Evolutionary conservation across 108 stramenopile species (phyloP).

Genomic region (Asterionellopsis glacialis): DNA sequence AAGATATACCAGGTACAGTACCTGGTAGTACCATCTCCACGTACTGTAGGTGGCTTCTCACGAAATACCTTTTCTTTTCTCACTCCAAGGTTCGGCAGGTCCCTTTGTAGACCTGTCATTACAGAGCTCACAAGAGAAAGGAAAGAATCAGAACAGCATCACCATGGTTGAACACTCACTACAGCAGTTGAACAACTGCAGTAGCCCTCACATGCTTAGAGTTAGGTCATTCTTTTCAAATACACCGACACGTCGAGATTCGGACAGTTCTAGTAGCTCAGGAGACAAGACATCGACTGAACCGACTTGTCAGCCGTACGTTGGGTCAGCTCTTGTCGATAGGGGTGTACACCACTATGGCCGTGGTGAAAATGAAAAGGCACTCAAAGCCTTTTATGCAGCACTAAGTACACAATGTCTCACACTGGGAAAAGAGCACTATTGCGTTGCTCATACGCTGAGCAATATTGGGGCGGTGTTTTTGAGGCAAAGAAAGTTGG

Average conservation of each 20-base stretch:
- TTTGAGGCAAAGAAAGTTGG: slow-evolving; percentile 14
- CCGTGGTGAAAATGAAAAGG: slow-evolving; percentile 8
- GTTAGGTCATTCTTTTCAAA: neutral
- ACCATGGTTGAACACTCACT: neutral
- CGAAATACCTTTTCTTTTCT: no score
- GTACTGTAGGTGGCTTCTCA: no score
- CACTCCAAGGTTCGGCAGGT: no score
- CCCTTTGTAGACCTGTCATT: no score
- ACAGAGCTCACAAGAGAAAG: no score
- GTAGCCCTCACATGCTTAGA: neutral
- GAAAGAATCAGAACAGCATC: no score
- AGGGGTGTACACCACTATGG: slow-evolving; percentile 14
- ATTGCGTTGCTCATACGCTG: slow-evolving; percentile 18
- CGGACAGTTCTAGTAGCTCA: neutral
- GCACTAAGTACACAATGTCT: slow-evolving; percentile 21
- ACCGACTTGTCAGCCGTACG: neutral
- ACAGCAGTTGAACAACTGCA: neutral
- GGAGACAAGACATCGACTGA: slow-evolving; percentile 2
- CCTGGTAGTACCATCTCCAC: no score
- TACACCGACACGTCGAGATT: neutral
- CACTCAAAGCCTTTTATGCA: slow-evolving; percentile 18
- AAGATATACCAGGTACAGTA: no score
- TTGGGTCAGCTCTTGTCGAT: slow-evolving; percentile 1
- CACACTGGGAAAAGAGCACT: slow-evolving; percentile 12
- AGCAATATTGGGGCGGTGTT: slow-evolving; percentile 26